Evolutionary conservation across 169 alveolate species (phyloP).

Genomic region (Theileria orientalis): DNA sequence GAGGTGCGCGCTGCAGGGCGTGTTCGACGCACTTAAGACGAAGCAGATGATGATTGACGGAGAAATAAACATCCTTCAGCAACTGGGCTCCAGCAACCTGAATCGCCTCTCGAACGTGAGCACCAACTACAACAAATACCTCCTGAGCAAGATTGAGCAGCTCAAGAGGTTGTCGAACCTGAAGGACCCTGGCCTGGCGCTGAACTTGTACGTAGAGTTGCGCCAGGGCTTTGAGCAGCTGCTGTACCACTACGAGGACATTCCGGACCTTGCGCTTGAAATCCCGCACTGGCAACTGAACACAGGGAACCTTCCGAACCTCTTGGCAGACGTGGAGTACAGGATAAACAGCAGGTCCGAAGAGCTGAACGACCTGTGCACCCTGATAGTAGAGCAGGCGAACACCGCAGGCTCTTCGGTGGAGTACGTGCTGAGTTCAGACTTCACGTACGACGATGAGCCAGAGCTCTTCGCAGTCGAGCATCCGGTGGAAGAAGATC

Average conservation of each 20-base stretch:
- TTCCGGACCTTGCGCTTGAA: constrained; percentile 47
- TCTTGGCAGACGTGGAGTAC: constrained; percentile 32
- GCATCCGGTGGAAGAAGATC: neutral
- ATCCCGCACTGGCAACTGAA: constrained; percentile 65
- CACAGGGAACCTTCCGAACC: constrained; percentile 46
- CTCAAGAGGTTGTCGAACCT: constrained; percentile 28
- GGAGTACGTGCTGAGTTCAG: neutral
- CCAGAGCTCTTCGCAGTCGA: neutral
- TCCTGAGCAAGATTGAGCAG: constrained; percentile 20
- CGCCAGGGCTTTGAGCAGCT: constrained; percentile 37
- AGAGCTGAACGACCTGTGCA: constrained; percentile 7
- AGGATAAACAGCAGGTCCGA: constrained; percentile 10
- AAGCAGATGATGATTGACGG: constrained; percentile 6
- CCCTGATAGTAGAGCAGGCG: neutral
- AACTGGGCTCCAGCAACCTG: constrained; percentile 39
- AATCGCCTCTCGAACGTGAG: constrained; percentile 45
- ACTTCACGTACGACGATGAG: neutral
- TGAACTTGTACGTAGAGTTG: constrained; percentile 53
- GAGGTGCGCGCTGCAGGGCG: constrained; percentile 28
- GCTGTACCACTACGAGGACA: constrained; percentile 42
- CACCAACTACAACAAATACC: constrained; percentile 17
- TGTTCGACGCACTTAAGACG: constrained; percentile 29
- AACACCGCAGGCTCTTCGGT: neutral
- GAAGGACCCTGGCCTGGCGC: constrained; percentile 50
- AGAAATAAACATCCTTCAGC: constrained; percentile 44